Evolutionary conservation across 1,284 basidiomycete genomes (phyloP), one percentile per base, ranked within the genome.

Genomic region (Tylopilus sp.): DNA sequence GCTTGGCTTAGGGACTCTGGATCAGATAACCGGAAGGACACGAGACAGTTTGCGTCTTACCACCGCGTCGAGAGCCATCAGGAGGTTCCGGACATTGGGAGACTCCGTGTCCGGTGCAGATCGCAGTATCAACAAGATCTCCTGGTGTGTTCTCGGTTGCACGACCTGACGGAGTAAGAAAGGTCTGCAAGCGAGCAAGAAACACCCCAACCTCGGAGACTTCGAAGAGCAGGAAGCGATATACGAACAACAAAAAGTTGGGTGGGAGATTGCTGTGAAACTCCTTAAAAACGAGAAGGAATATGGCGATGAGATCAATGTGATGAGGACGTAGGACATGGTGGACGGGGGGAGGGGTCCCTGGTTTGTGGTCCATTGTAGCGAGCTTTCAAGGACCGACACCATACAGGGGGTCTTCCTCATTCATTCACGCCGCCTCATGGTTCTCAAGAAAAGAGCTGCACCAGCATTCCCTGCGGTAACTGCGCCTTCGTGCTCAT

Each of bases 261-360:
- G 74, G 61, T 0, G 84, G 78, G 15, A 86, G 70, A 16, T 71
- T 71, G 48, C 71, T 74, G 12, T 71, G 65, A 45, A 74, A 73
- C 50, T 82, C 78, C 56, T 79, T 79, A 63, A 82, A 85, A 2
- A 76, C 68, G 11, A 83, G 68, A 50, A 79, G 69, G 33, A 89
- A 71, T 31, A 89, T 69, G 34, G 76, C 75, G 26, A 89, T 69
- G 13, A 89, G 67, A 42, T 76, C 75, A 38, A 91, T 70, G 61
- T 91, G 88, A 59, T 91, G 88, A 2, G 88, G 86, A 48, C 80
- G 74, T 28, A 87, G 72, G 44, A 78, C 71, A 65, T 86, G 81
- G 46, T 79, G 75, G 6, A 76, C 75, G 1, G 82, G 79, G 3
- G 81, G 81, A 46, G 76, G 77, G 16, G 67, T 68, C 6, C 62